Base-by-base conservation (phyloP, 2,329 filamentous ascomycete genomes). In the Cercospora zeae-maydis region DNA sequence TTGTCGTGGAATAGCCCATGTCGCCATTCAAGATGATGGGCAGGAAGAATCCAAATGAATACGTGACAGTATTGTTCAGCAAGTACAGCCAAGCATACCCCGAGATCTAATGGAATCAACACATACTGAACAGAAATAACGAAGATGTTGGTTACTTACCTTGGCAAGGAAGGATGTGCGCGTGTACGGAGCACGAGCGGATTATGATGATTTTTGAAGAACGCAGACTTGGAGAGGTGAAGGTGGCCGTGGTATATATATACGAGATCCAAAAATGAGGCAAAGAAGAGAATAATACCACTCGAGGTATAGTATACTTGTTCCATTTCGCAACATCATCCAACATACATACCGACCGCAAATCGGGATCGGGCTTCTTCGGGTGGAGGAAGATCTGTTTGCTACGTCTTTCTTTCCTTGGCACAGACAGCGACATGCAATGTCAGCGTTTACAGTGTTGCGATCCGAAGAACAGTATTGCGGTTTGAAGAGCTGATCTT, bases 11-110 rank as follows among this genome's bases (percentile, higher is more conserved):
- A 62, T 74, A 78, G 0, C 76, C 76, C 71, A 79, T 74, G 6
- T 75, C 74, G 5, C 68, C 66, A 11, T 68, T 71, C 9, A 78
- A 67, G 49, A 78, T 77, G 56, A 78, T 73, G 2, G 76, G 76
- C 3, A 76, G 70, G 67, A 78, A 78, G 60, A 77, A 76, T 53
- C 68, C 69, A 62, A 74, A 76, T 1, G 74, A 72, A 59, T 77
- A 78, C 4, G 70, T 70, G 1, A 73, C 34, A 69, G 69, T 56
- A 69, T 75, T 60, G 70, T 73, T 63, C 4, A 66, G 53, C 52
- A 65, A 31, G 58, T 66, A 67, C n/a, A 27, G 70, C 67, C 66
- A 75, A 59, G 64, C 74, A 63, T 74, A 75, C 11, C 72, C 74
- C 71, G 72, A 75, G 61, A 76, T 68, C 67, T 76, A n/a, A 53